Base-by-base conservation (phyloP, 352 stramenopile species). In the Phytophthora citrophthora region DNA sequence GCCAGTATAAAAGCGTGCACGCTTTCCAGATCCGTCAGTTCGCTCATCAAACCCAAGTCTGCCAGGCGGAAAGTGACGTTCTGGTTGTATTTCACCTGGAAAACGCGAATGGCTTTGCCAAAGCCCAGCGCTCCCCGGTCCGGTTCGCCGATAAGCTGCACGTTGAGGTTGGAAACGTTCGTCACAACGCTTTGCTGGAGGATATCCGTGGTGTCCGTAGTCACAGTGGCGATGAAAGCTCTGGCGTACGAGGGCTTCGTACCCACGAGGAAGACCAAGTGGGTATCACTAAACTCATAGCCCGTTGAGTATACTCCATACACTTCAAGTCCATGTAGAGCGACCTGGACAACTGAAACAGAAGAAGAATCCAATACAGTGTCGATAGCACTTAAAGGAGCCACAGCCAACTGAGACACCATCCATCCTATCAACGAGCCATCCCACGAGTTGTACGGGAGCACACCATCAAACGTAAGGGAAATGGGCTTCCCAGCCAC, bases 61-160 rank as follows among this genome's bases (percentile, higher is more conserved):
- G 64, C 46, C 1, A 88, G 39, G 13, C 54, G 52, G 13, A 88
- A 77, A 0, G 60, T 74, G 7, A 84, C 60, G 39, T 65, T 82
- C 48, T 84, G 64, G 50, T 86, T 72, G 12, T 88, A 74, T 4
- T 15, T 31, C 9, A 85, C 56, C 38, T 74, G 54, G 26, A 87
- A 83, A 0, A 50, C 54, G 5, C 69, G 57, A 32, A 65, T 45
- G 9, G 46, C 18, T 40, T 45, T 52, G 4, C 45, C 53, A 34
- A 65, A 71, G 44, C 61, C 64, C 11, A 76, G 29, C 9, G 24
- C 26, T 41, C 64, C 62, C 12, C 44, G 43, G 7, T 61, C 56
- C 3, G 64, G 64, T 26, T 77, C 72, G 3, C 64, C 64, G 2
- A 76, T 49, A 7, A 80, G 4, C 26, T 61, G 34, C 13, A 67